These are phyloP conservation scores for Tilletia caries DNA, from an alignment of 1,284 basidiomycete genomes.

Conservation along the genomic window DNA sequence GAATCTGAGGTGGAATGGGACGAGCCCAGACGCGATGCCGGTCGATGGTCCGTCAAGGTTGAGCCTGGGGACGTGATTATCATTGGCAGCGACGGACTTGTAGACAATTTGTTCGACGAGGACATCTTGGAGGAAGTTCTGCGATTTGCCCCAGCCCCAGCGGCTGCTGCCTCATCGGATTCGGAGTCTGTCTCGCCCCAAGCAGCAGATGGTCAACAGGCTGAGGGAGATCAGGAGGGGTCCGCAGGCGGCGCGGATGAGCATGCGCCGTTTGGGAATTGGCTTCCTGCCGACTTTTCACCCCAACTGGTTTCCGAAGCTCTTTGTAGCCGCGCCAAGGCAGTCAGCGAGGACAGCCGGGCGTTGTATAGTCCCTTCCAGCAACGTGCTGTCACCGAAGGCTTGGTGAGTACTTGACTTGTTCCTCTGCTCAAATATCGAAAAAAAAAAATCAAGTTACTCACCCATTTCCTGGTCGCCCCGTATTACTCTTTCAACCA, in stretches of 20 bases:
- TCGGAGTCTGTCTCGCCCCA: neutral
- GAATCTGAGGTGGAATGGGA: constrained; percentile 38
- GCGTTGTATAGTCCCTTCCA: constrained; percentile 60
- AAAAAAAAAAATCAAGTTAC: neutral
- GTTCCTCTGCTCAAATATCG: no score
- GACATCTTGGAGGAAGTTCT: constrained; percentile 85
- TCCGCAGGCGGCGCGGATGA: neutral
- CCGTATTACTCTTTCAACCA: neutral
- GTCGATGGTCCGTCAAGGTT: constrained; percentile 70
- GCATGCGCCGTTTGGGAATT: constrained; percentile 19
- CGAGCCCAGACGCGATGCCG: constrained; percentile 61
- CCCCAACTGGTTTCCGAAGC: constrained; percentile 61
- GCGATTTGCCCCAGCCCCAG: constrained; percentile 60
- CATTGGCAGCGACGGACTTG: constrained; percentile 81
- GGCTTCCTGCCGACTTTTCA: constrained; percentile 50
- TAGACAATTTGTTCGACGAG: constrained; percentile 92
- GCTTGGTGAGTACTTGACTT: constrained; percentile 31
- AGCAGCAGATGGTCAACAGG: neutral
- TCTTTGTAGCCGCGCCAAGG: constrained; percentile 58
- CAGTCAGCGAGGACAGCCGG: constrained; percentile 58
- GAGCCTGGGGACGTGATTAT: constrained; percentile 82
- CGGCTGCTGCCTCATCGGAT: neutral
- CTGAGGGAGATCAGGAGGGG: neutral
- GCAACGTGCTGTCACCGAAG: constrained; percentile 61
- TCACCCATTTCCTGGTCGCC: neutral